Base-by-base conservation (phyloP, 129 eudicot species). In the Lonicera japonica region DNA sequence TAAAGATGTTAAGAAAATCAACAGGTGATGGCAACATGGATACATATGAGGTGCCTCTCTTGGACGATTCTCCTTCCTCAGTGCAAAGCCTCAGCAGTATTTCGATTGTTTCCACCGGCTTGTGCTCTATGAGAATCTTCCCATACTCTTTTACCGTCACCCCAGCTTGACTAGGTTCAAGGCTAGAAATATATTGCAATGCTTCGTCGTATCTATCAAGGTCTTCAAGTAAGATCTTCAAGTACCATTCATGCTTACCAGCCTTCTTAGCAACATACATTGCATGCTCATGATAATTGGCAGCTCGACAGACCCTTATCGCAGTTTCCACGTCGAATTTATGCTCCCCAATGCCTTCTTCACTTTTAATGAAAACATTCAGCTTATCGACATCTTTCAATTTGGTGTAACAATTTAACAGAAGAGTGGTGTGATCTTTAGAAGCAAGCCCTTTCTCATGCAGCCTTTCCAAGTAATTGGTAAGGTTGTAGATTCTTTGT, bases 291-390 rank as follows among this genome's bases (percentile, higher is more conserved):
- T 94, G 95, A 70, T 88, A 94, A 77, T 88, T 85, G 41, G 99
- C 99, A 81, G 99, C 95, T 64, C 99, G 66, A 66, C 99, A 88
- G 38, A 88, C 99, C 82, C 91, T 84, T 56, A 94, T 94, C 20
- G 95, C 99, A 43, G 99, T 94, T 75, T 94, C 99, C 51, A 85
- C 99, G 55, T 94, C 99, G 71, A 94, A 94, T 51, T 85, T 88
- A 66, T 78, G 84, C 70, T 92, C 91, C 43, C 85, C 97, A 1
- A 71, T 69, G 18, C 94, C 91, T 54, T 86, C 99, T 63, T 88
- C 99, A 23, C 77, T 79, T 83, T 85, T 94, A 21, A 94, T 94
- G 67, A 94, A 94, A 21, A 80, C 51, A 53, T 88, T 77, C 77
- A 94, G 61, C 71, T 88, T 88, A 21, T 94, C 96, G 46, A 94